Conservation (phyloP, 1,284 basidiomycete species). For the Apiotrichum laibachii region DNA sequence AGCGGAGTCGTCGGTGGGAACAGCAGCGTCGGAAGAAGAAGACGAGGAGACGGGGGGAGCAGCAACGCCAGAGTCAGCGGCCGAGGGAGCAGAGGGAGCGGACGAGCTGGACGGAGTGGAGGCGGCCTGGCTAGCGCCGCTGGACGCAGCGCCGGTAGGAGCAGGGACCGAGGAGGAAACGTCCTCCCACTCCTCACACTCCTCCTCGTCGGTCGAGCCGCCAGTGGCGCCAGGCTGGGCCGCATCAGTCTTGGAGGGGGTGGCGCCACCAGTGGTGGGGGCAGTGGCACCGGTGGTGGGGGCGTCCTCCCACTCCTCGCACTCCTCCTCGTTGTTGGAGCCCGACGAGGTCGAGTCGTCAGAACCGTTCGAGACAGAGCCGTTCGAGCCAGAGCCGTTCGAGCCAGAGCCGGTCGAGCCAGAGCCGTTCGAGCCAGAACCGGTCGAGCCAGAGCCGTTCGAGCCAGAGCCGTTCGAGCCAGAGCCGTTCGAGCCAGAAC, state of each 20-base stretch:
- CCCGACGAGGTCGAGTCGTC: background rate
- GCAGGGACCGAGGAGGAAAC: slow-evolving; percentile 65
- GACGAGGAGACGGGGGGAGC: background rate
- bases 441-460: no score
- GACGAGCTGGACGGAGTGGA: background rate
- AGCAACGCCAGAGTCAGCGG: no score
- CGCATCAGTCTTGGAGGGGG: no score
- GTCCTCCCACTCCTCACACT: slow-evolving; percentile 4
- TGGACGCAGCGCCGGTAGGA: slow-evolving; percentile 38
- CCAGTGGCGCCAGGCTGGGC: background rate
- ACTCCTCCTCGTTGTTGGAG: background rate
- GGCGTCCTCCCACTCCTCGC: background rate
- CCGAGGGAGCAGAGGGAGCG: no score
- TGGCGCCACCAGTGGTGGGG: background rate
- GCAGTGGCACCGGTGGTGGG: background rate
- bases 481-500: background rate
- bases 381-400: background rate
- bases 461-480: no score
- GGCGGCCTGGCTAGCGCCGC: background rate
- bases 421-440: no score
- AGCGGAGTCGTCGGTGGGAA: background rate
- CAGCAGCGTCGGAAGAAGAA: background rate
- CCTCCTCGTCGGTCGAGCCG: background rate
- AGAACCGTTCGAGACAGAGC: background rate
- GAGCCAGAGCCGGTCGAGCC: no score